Percentiles rank a stretch among this genome's conserved stretches.
These are phyloP conservation scores for Hsuehochloa calcarea DNA, from an alignment of 176 grass and related monocot species.

Conservation along the genomic window DNA sequence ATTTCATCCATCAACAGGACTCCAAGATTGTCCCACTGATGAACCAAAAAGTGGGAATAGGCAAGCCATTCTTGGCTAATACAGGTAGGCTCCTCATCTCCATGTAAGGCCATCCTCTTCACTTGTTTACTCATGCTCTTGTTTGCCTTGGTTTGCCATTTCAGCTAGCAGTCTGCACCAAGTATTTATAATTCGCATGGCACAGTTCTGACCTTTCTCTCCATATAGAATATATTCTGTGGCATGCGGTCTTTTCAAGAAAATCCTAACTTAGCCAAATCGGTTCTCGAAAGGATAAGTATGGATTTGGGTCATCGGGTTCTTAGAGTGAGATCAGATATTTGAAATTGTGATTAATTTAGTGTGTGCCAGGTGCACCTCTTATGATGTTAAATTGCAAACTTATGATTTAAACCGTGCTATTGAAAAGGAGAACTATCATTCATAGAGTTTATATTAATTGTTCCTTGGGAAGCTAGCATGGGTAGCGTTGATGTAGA, in stretches of 20 bases:
- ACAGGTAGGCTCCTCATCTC: constrained; percentile 35
- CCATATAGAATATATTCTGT: constrained; percentile 43
- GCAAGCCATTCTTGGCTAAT: constrained; percentile 74
- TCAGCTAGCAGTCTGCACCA: neutral
- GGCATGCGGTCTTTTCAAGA: constrained; percentile 8
- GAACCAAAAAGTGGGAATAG: constrained; percentile 36
- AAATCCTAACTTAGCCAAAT: constrained; percentile 33
- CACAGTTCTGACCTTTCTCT: neutral
- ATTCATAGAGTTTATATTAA: neutral
- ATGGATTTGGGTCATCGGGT: neutral
- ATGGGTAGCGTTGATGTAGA: neutral
- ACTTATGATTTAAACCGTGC: neutral
- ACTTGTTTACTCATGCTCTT: constrained; percentile 6
- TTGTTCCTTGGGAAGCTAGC: neutral
- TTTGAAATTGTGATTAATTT: neutral
- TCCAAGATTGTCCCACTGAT: neutral
- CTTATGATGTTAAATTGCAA: neutral
- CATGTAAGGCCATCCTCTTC: constrained; percentile 56
- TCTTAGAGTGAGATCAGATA: neutral
- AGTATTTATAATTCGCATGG: neutral
- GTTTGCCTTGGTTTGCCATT: constrained; percentile 9
- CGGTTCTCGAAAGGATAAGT: constrained; percentile 7
- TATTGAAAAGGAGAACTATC: neutral
- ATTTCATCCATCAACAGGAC: constrained; percentile 25
- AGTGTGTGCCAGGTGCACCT: neutral